These are phyloP conservation scores for Chytriomyces sp. DNA, from an alignment of 192 early-diverging fungal species.

Conservation along the genomic window DNA sequence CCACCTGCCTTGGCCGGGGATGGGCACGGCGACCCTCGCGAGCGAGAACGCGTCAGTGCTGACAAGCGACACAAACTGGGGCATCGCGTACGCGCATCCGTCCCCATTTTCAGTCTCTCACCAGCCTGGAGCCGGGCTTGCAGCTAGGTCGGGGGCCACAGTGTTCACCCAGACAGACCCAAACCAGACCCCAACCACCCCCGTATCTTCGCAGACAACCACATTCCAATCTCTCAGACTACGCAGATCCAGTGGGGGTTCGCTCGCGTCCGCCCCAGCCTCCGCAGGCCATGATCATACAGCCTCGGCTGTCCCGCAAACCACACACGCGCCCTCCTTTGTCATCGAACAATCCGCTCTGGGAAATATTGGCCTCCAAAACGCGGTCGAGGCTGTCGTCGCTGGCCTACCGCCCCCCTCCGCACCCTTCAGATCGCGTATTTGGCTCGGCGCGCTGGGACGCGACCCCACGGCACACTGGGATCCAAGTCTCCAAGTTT, in stretches of 20 bases:
- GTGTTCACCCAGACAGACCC: not conserved
- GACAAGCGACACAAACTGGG: too few species aligned
- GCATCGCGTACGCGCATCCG: too few species aligned
- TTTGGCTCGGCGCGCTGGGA: slow-evolving; percentile 63
- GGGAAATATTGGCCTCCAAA: slow-evolving; percentile 95
- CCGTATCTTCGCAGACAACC: not conserved
- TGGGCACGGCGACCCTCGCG: not conserved
- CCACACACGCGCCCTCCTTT: not conserved
- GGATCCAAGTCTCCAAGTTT: not conserved
- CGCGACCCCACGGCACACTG: slow-evolving; percentile 1
- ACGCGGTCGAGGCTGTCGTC: slow-evolving; percentile 72
- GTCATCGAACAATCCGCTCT: slow-evolving; percentile 68
- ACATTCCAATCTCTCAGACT: slow-evolving; percentile 18
- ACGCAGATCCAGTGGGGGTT: slow-evolving; percentile 7
- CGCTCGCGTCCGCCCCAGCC: slow-evolving; percentile 31
- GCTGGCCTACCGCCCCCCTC: not conserved
- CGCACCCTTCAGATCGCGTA: slow-evolving; percentile 34
- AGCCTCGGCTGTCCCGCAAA: too few species aligned
- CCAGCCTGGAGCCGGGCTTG: too few species aligned
- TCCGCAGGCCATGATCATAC: too few species aligned
- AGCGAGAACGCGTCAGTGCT: not conserved
- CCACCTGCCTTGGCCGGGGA: not conserved
- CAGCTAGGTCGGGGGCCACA: too few species aligned
- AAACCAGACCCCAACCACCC: not conserved
- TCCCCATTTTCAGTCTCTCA: too few species aligned